Base-by-base conservation (phyloP, 805 yeast genomes). In the Candida xyloterini region DNA sequence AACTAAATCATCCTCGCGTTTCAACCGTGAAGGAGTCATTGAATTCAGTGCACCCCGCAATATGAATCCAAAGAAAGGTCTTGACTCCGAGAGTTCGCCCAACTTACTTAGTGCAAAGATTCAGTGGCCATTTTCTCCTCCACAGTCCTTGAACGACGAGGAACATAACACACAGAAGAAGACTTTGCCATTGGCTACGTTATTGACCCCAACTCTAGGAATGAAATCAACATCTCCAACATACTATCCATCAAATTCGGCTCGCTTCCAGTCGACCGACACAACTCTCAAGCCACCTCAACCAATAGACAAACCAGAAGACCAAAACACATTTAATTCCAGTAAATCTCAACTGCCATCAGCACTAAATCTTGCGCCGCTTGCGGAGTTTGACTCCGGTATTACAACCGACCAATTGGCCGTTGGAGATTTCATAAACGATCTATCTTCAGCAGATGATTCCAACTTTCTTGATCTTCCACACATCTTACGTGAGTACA, bases 401-500 rank as follows among this genome's bases (percentile, higher is more conserved):
- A 18, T 38, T 11, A 33, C 40, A 6, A 30, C 46, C 8, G 55
- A 53, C n/a, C 50, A 47, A 3, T 14, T 41, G 16, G 38, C 33
- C 15, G 44, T 41, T 16, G 44, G 37, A 13, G 49, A 50, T 13
- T 44, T 48, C 31, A 43, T 44, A 5, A 25, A 33, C 10, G 35
- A 44, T 21, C 37, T 23, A 2, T 24, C 31, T 8, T 27, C 35
- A 11, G 34, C 35, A 15, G 16, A 33, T 28, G 43, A 43, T 6
- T 48, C 46, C 28, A 41, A 40, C 18, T 51, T 41, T 20, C 23
- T 51, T 24, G 65, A 62, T 15, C 50, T 65, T 4, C 63, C 61
- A 21, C 51, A 53, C 18, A 64, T 68, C 4, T 50, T 66, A 28
- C 49, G 69, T 38, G 70, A 66, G 31, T 66, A 60, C 36, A 65